Conservation (phyloP, 2,329 filamentous ascomycete species). For the Xylaria sp. region DNA sequence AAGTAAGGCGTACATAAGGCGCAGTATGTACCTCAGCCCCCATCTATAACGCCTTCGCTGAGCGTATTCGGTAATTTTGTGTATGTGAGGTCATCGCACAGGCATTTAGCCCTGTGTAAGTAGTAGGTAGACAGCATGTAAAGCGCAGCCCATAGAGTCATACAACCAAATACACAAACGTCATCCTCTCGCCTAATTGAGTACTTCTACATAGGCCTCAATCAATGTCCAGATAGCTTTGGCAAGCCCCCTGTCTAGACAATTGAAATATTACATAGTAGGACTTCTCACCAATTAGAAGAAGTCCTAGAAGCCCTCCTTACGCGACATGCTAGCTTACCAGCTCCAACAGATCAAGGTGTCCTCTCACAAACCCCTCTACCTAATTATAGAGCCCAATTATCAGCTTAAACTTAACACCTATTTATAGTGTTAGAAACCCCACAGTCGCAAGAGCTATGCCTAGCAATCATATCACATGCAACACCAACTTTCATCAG, state of each 20-base stretch:
- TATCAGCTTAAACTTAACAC: too few relatives aligned
- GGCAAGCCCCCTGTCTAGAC: background rate
- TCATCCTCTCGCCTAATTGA: background rate
- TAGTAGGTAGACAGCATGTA: constrained; percentile 1
- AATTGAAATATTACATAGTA: background rate
- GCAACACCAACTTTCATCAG: too few relatives aligned
- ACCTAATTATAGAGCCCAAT: too few relatives aligned
- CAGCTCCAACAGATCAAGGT: too few relatives aligned
- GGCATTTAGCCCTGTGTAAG: background rate
- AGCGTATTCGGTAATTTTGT: constrained; percentile 12
- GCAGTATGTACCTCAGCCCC: background rate
- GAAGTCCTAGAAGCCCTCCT: background rate
- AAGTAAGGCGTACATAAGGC: constrained; percentile 3
- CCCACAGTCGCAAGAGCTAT: too few relatives aligned
- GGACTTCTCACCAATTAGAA: background rate
- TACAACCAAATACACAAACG: background rate
- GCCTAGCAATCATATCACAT: too few relatives aligned
- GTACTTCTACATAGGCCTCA: background rate
- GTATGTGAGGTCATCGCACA: constrained; percentile 25
- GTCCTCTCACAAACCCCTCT: too few relatives aligned
- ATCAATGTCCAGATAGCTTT: background rate
- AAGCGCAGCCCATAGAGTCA: background rate
- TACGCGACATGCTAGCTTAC: too few relatives aligned
- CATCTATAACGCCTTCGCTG: constrained; percentile 13
- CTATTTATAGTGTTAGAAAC: too few relatives aligned